Conservation (phyloP, 1,284 basidiomycete genomes). For the Hortiboletus rubellus region DNA sequence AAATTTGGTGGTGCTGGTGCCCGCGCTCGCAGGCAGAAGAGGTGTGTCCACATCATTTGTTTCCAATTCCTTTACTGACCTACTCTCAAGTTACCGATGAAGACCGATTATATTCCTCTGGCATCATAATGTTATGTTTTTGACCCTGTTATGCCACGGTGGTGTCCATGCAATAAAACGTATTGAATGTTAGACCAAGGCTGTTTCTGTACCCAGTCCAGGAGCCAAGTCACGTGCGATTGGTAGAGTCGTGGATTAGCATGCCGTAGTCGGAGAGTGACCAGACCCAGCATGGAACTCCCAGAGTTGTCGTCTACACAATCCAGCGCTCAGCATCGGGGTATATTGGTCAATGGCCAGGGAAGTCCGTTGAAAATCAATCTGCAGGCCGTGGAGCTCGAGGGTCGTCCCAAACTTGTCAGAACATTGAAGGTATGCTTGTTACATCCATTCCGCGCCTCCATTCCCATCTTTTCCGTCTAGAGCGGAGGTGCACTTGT, state of each 20-base stretch:
- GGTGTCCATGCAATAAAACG: constrained; percentile 40
- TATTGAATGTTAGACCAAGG: constrained; percentile 1
- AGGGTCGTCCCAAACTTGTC: constrained; percentile 51
- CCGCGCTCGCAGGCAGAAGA: constrained; percentile 94
- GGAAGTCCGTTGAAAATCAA: constrained; percentile 41
- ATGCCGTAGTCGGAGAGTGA: background rate
- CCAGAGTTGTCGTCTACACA: constrained; percentile 21
- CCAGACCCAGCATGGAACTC: constrained; percentile 24
- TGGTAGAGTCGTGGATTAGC: background rate
- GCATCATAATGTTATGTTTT: constrained; percentile 47
- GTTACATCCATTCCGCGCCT: background rate
- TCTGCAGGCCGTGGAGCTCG: constrained; percentile 52
- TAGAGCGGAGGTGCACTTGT: constrained; percentile 56
- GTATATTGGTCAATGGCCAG: constrained; percentile 28
- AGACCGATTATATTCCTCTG: constrained; percentile 29
- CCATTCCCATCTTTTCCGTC: constrained; percentile 2
- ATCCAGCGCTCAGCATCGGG: constrained; percentile 12
- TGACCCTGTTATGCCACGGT: constrained; percentile 49
- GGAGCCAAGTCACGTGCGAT: constrained; percentile 19
- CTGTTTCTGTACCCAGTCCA: background rate
- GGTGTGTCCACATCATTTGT: constrained; percentile 46
- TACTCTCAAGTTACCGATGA: constrained; percentile 81
- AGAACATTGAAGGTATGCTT: constrained; percentile 47
- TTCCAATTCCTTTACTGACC: constrained; percentile 12
- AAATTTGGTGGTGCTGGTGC: constrained; percentile 98